Conservation (phyloP, 164 flowering plant genomes). For the Paratinospora sagittata region DNA sequence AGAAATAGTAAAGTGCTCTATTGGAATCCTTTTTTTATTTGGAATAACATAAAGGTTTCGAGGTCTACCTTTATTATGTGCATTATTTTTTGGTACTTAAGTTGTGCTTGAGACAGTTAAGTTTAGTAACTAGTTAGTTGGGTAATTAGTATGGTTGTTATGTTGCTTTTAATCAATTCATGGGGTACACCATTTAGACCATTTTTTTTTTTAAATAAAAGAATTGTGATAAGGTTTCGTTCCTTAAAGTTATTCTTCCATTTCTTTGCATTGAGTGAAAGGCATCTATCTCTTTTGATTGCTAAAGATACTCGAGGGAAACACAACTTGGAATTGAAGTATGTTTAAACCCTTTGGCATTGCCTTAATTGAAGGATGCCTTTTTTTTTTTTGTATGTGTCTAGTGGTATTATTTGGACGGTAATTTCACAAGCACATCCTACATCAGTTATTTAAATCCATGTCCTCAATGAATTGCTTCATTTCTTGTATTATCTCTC, state of each 20-base stretch:
- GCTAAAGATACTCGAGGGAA: neutral
- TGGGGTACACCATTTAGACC: no score
- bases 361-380: neutral
- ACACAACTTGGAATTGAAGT: no score
- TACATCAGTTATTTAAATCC: neutral
- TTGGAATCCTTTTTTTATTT: neutral
- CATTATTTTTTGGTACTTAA: neutral
- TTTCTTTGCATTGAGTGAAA: neutral
- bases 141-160: neutral
- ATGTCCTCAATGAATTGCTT: neutral
- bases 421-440: neutral
- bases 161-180: no score
- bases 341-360: neutral
- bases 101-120: neutral
- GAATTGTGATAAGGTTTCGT: no score
- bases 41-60: neutral
- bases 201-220: no score
- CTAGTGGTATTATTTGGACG: neutral
- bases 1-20: neutral
- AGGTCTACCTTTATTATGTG: neutral
- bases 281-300: neutral
- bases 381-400: neutral
- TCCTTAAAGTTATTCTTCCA: neutral
- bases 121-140: neutral
- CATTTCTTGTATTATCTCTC: neutral